Evolutionary conservation across 306 rosid genomes (phyloP).

Genomic region (Arachis hypogaea): DNA sequence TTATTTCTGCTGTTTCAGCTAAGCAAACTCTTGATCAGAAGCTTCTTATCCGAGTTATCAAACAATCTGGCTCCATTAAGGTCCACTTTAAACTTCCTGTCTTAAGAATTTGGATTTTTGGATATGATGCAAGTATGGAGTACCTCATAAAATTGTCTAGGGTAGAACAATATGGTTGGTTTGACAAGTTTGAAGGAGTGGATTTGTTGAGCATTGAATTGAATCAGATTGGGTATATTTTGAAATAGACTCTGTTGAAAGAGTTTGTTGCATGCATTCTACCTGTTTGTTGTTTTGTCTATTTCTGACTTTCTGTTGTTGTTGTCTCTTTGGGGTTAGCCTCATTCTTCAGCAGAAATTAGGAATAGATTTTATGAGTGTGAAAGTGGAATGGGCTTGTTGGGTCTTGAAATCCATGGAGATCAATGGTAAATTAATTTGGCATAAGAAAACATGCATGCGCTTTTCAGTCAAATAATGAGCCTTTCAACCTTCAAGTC

Average conservation of each 20-base stretch:
- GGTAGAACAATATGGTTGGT: not conserved
- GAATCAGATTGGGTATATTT: too few species aligned
- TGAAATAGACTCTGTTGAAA: too few species aligned
- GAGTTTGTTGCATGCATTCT: not conserved
- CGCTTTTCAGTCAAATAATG: not conserved
- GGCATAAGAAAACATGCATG: too few species aligned
- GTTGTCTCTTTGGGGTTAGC: not conserved
- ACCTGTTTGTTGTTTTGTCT: not conserved
- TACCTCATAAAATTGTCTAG: too few species aligned
- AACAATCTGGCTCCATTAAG: slow-evolving; percentile 65
- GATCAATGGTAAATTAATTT: not conserved
- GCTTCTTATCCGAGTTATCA: slow-evolving; percentile 67
- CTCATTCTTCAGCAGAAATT: not conserved
- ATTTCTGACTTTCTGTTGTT: not conserved
- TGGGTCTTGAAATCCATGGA: not conserved
- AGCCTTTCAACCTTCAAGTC: not conserved
- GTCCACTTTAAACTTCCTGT: slow-evolving; percentile 34
- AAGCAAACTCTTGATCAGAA: slow-evolving; percentile 56
- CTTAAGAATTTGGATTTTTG: not conserved
- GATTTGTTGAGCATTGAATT: not conserved
- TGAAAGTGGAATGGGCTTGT: not conserved
- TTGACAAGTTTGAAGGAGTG: not conserved
- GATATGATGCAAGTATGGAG: not conserved
- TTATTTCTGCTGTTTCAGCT: slow-evolving; percentile 71
- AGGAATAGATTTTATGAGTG: slow-evolving; percentile 4